A percentile compares a stretch with the other conserved stretches of the same genome.
These are phyloP conservation scores for Candida tunisiensis DNA, from an alignment of 1,139 yeast species.

Conservation along the genomic window DNA sequence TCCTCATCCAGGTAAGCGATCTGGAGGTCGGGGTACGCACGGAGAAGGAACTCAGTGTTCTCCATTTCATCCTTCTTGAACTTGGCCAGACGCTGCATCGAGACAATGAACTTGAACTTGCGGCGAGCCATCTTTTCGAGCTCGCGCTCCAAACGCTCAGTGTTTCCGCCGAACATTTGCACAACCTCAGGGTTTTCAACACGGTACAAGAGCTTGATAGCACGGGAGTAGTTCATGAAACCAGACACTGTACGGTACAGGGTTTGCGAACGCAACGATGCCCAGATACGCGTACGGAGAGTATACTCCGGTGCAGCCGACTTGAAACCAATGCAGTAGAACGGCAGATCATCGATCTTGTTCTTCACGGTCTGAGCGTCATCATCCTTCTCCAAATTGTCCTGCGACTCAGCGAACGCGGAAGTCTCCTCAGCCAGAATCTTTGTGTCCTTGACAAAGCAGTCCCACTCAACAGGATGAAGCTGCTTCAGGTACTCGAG, in stretches of 20 bases:
- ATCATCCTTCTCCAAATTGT: conserved; percentile 34
- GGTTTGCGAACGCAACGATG: conserved; percentile 95
- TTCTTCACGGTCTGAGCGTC: conserved; percentile 59
- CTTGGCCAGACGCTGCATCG: conserved; percentile 97
- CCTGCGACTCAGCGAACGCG: conserved; percentile 12
- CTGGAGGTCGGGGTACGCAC: conserved; percentile 98
- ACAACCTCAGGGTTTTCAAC: conserved; percentile 99
- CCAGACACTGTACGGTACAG: conserved; percentile 97
- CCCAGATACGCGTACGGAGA: conserved; percentile 97
- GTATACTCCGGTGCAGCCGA: conserved; percentile 99
- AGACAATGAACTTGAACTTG: conserved; percentile 91
- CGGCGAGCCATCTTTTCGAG: conserved; percentile 99
- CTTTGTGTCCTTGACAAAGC: conserved; percentile 96
- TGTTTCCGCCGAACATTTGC: conserved; percentile 96
- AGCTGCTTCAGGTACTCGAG: conserved; percentile 93
- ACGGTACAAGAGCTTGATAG: conserved; percentile 90
- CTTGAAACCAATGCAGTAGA: conserved; percentile 98
- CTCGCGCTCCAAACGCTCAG: conserved; percentile 87
- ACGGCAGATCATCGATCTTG: conserved; percentile 93
- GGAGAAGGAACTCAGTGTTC: conserved; percentile 91
- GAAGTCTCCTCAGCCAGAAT: conserved; percentile 80
- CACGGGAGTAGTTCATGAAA: conserved; percentile 98
- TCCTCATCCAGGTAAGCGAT: conserved; percentile 97
- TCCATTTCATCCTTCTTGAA: conserved; percentile 96
- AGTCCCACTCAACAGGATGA: conserved; percentile 99